Percentiles rank a stretch among this genome's conserved stretches.
Evolutionary conservation across 352 stramenopile species (phyloP).

Genomic region (Sclerospora graminicola): DNA sequence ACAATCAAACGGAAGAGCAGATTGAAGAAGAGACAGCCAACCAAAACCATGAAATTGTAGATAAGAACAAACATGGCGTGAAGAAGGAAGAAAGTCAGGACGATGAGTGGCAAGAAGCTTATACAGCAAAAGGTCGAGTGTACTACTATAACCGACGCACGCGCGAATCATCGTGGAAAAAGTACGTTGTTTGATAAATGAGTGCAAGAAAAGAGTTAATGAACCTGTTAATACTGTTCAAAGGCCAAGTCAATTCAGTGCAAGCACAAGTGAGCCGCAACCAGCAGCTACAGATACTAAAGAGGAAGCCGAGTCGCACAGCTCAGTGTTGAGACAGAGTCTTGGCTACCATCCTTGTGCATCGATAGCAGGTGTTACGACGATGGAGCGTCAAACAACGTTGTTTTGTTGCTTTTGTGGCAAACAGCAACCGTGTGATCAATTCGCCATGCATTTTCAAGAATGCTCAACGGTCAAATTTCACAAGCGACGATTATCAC

Average conservation of each 20-base stretch:
- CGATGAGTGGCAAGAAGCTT: conserved; percentile 76
- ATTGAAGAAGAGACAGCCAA: conserved; percentile 1
- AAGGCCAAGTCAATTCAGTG: conserved; percentile 20
- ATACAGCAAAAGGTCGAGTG: conserved; percentile 73
- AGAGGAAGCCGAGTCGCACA: conserved; percentile 9
- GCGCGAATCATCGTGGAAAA: conserved; percentile 79
- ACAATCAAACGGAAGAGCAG: conserved; percentile 7
- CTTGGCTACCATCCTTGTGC: conserved; percentile 20
- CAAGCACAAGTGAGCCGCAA: conserved; percentile 7
- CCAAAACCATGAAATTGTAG: too few species aligned
- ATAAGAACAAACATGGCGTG: neutral
- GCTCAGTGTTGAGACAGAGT: conserved; percentile 19
- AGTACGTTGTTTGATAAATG: conserved; percentile 19
- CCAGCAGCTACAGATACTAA: conserved; percentile 2
- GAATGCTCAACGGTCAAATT: conserved; percentile 35
- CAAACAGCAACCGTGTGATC: conserved; percentile 19
- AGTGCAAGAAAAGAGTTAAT: conserved; percentile 1
- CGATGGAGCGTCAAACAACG: conserved; percentile 23
- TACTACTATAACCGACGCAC: conserved; percentile 86
- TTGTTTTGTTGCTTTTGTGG: conserved; percentile 79
- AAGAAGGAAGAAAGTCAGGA: conserved; percentile 4
- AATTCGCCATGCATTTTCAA: conserved; percentile 33
- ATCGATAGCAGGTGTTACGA: conserved; percentile 6
- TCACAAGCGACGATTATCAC: conserved; percentile 46
- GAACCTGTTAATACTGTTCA: conserved; percentile 1